phyloP scores from a whole-genome alignment of 768 basidiomycete species.

The Fibroporia radiculosa region DNA sequence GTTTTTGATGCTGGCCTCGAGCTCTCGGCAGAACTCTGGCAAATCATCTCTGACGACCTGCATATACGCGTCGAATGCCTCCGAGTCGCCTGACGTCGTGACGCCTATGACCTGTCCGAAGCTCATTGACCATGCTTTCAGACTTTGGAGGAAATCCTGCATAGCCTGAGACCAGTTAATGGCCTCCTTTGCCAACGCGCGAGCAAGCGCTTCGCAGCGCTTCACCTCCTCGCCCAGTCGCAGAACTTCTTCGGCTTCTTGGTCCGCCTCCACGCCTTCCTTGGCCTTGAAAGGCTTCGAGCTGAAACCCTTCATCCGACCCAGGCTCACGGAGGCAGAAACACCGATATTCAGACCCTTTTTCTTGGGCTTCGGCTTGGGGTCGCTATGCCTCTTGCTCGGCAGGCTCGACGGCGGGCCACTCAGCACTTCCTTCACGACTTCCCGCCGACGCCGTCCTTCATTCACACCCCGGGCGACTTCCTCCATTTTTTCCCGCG shows the following conservation, averaged over 20 bases:
- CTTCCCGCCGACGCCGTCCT: conserved; percentile 65
- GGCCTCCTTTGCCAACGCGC: conserved; percentile 53
- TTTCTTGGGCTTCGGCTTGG: conserved; percentile 27
- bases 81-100: conserved; percentile 25
- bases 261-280: conserved; percentile 28
- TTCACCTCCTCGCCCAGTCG: conserved; percentile 50
- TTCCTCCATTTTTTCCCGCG: conserved; percentile 57
- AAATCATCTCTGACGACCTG: conserved; percentile 10
- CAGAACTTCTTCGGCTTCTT: conserved; percentile 45
- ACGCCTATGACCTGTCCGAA: conserved; percentile 57
- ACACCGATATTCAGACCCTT: conserved; percentile 37
- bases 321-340: conserved; percentile 48
- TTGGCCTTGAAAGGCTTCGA: conserved; percentile 23
- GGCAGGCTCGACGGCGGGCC: conserved; percentile 26
- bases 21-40: conserved; percentile 35
- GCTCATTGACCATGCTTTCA: conserved; percentile 54
- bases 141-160: conserved; percentile 37
- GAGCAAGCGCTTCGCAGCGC: conserved; percentile 47
- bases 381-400: conserved; percentile 23
- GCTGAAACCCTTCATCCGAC: conserved; percentile 51
- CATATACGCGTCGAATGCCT: conserved; percentile 56
- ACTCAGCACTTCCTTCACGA: conserved; percentile 65
- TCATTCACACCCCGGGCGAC: conserved; percentile 76
- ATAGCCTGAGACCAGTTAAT: conserved; percentile 55
- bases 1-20: conserved; percentile 36